Evolutionary conservation across 139 green algal species (phyloP).

Genomic region (Tetradesmus obliquus): DNA sequence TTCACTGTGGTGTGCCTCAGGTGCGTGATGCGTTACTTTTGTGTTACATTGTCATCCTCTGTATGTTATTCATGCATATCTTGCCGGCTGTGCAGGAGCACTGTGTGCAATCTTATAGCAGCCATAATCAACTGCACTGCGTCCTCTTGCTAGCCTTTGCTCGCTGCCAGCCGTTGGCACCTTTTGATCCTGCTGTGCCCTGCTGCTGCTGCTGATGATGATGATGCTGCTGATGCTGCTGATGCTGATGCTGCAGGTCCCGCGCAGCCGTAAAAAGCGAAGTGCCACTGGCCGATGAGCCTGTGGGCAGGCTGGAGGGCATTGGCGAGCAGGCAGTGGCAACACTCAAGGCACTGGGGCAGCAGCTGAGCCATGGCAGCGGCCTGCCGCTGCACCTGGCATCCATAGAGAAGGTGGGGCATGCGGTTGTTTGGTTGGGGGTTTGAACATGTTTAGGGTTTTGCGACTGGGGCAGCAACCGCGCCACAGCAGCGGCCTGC

Average conservation of each 20-base stretch:
- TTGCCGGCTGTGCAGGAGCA: too few species aligned
- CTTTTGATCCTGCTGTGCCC: too few species aligned
- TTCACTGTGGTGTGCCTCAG: background rate
- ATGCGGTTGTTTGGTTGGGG: too few species aligned
- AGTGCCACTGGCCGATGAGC: background rate
- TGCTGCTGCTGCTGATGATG: too few species aligned
- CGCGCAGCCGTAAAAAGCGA: background rate
- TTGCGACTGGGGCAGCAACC: background rate
- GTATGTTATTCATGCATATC: too few species aligned
- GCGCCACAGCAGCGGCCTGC: background rate
- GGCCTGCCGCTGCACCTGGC: background rate
- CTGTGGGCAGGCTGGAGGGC: background rate
- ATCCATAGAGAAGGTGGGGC: background rate
- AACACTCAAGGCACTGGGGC: background rate
- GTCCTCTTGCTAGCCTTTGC: too few species aligned
- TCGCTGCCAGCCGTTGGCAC: too few species aligned
- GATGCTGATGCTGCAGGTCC: background rate
- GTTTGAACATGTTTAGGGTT: too few species aligned
- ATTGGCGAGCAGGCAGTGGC: background rate
- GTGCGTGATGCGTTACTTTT: background rate
- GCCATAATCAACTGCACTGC: too few species aligned
- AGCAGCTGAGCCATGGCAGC: background rate
- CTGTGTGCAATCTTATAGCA: too few species aligned
- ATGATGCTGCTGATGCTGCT: background rate
- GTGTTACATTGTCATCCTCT: background rate